Evolutionary conservation across 2,329 filamentous ascomycete species (phyloP), one percentile per base, ranked within the genome.

Genomic region (Lasiodiplodia sp.): DNA sequence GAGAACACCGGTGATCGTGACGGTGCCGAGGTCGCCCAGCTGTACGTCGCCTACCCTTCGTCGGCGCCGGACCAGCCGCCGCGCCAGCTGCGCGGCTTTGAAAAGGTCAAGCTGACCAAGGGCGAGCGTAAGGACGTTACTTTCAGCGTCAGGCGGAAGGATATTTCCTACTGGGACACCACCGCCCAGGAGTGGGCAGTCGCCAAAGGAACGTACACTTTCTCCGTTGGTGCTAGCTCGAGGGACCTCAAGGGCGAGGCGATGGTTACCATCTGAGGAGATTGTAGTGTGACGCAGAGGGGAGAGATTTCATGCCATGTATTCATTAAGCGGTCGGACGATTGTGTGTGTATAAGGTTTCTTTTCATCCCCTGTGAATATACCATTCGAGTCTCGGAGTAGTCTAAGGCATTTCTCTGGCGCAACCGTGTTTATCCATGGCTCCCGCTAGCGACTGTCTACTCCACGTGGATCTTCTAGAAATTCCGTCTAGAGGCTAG

Each of bases 1-100:
- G 70, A 62, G 14, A 73, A 73, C 66, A 72, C 68, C 7, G 72
- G 70, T 52, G 11, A 63, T 25, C 52, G 62, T 2, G 63, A 60
- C n/a, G 71, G 71, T n/a, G 69, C 70, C 0, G 70, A 72, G 52
- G 69, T 70, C 16, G 65, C 71, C 8, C 72, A 73, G 67, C 68
- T 73, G 38, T 70, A 70, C 65, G 57, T 72, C 18, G 62, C 65
- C 14, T 69, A 70, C 67, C 69, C 72, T 12, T 57, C 66, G 47
- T 34, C 31, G 6, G 62, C 65, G 44, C 44, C n/a, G n/a, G 69
- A 66, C 12, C 60, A 68, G 38, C 71, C 70, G 40, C 56, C 53
- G 2, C 38, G 52, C 18, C 67, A 69, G 68, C 66, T 73, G 23
- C 52, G 71, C 28, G 70, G 70, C 10, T 72, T 72, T 44, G 66